Conservation (phyloP, 139 green algal genomes). For the Deuterostichococcus epilithicus region DNA sequence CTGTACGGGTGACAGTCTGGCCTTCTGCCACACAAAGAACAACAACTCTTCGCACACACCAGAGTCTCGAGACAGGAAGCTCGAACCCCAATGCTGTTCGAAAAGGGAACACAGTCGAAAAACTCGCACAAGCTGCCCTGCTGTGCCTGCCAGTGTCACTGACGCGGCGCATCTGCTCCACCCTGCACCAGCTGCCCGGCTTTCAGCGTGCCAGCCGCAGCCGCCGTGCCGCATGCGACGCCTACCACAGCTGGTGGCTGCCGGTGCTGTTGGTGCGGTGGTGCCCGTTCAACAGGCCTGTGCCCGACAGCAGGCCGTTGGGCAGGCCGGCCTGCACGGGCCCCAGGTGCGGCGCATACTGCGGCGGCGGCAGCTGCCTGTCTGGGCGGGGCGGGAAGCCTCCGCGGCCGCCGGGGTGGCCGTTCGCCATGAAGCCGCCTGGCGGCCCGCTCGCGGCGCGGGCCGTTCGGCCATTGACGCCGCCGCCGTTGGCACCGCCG, state of each 20-base stretch:
- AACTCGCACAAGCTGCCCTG: too few species aligned
- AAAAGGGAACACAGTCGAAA: too few species aligned
- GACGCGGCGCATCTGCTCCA: too few species aligned
- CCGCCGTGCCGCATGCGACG: too few species aligned
- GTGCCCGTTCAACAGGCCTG: slow-evolving; percentile 4
- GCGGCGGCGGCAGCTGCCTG: not conserved
- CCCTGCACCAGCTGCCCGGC: too few species aligned
- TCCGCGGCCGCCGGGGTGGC: too few species aligned
- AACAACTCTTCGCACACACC: too few species aligned
- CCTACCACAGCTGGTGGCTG: slow-evolving; percentile 16
- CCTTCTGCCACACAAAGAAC: too few species aligned
- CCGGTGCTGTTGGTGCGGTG: slow-evolving; percentile 13
- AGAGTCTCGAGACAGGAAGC: too few species aligned
- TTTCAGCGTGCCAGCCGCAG: not conserved
- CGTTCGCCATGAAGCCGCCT: not conserved
- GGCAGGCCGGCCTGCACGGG: not conserved
- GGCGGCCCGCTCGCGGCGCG: not conserved
- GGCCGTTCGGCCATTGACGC: not conserved
- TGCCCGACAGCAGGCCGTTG: slow-evolving; percentile 11
- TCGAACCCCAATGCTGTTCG: too few species aligned
- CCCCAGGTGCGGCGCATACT: not conserved
- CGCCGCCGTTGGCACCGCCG: not conserved
- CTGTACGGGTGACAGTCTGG: too few species aligned
- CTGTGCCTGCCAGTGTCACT: too few species aligned
- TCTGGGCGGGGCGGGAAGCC: not conserved